A percentile compares a stretch with the other conserved stretches of the same genome.
phyloP scores from a whole-genome alignment of 2,329 filamentous ascomycete species.

The Triangularia setosa region DNA sequence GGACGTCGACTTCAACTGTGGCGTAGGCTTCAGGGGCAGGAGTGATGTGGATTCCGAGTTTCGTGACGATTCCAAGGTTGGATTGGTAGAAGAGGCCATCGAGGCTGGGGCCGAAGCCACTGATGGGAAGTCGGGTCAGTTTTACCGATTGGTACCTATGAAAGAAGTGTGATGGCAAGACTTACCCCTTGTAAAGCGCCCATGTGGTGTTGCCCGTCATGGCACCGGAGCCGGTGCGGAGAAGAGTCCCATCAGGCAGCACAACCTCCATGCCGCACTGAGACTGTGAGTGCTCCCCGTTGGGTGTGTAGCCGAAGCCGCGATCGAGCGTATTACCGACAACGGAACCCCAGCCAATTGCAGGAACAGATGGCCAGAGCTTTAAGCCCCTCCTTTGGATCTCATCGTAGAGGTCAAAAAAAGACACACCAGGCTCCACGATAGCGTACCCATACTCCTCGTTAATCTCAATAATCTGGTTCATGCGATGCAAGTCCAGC shows the following conservation, averaged over 20 bases:
- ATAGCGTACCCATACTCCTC: conserved; percentile 46
- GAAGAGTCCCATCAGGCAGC: conserved; percentile 41
- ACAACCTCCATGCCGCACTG: conserved; percentile 45
- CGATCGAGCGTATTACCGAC: conserved; percentile 43
- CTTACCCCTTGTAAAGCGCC: conserved; percentile 10
- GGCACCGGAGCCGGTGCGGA: conserved; percentile 47
- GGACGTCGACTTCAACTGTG: neutral
- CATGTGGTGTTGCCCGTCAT: conserved; percentile 37
- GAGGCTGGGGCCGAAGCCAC: neutral
- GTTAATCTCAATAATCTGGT: conserved; percentile 50
- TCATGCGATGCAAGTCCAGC: conserved; percentile 52
- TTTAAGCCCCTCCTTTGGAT: conserved; percentile 39
- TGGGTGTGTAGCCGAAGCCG: conserved; percentile 40
- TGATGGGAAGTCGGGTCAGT: too few species aligned
- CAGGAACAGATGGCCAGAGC: conserved; percentile 42
- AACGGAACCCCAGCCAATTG: conserved; percentile 40
- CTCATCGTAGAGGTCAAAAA: conserved; percentile 47
- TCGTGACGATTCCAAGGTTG: conserved; percentile 9
- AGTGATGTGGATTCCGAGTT: conserved; percentile 10
- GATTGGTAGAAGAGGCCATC: conserved; percentile 4
- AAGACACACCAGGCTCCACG: conserved; percentile 54
- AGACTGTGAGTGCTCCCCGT: conserved; percentile 38
- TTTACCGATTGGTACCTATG: too few species aligned
- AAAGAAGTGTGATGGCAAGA: neutral
- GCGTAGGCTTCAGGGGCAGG: conserved; percentile 9